A percentile compares a stretch with the other conserved stretches of the same genome.
Conservation (phyloP, 495 filamentous ascomycete species). For the Margaritispora aquatica region DNA sequence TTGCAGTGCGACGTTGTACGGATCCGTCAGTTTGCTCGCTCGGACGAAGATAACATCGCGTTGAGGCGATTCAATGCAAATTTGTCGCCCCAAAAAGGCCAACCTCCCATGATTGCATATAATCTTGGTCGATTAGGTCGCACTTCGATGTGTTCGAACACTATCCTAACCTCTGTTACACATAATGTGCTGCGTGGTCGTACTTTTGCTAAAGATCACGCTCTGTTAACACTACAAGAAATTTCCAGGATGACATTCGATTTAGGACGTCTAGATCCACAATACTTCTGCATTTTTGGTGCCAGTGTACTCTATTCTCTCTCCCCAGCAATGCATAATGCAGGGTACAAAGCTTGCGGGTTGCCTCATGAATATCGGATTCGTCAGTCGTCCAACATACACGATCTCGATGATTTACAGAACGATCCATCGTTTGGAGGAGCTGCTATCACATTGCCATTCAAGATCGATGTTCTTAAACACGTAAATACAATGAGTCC, state of each 20-base stretch:
- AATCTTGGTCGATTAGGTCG: conserved; percentile 62
- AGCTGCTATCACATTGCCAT: conserved; percentile 64
- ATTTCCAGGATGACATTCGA: conserved; percentile 46
- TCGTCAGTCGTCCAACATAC: conserved; percentile 53
- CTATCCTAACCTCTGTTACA: conserved; percentile 58
- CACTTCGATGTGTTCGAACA: conserved; percentile 59
- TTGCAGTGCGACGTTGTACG: conserved; percentile 65
- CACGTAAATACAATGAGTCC: conserved; percentile 60
- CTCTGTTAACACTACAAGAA: conserved; percentile 44
- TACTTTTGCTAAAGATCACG: conserved; percentile 32
- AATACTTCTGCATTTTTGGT: conserved; percentile 70
- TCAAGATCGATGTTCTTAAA: conserved; percentile 63
- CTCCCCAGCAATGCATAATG: conserved; percentile 71
- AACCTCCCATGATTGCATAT: conserved; percentile 55
- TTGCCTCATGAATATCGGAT: conserved; percentile 67
- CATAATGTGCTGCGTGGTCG: conserved; percentile 21
- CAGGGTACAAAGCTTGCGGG: conserved; percentile 59
- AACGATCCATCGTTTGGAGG: conserved; percentile 63
- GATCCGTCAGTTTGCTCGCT: conserved; percentile 53
- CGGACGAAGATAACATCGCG: conserved; percentile 49
- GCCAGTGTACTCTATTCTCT: conserved; percentile 65
- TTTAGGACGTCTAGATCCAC: conserved; percentile 51
- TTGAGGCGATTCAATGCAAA: conserved; percentile 45
- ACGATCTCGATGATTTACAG: conserved; percentile 54
- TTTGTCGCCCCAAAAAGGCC: background rate